phyloP scores from a whole-genome alignment of 768 basidiomycete genomes.

The Hygrophorus russula region DNA sequence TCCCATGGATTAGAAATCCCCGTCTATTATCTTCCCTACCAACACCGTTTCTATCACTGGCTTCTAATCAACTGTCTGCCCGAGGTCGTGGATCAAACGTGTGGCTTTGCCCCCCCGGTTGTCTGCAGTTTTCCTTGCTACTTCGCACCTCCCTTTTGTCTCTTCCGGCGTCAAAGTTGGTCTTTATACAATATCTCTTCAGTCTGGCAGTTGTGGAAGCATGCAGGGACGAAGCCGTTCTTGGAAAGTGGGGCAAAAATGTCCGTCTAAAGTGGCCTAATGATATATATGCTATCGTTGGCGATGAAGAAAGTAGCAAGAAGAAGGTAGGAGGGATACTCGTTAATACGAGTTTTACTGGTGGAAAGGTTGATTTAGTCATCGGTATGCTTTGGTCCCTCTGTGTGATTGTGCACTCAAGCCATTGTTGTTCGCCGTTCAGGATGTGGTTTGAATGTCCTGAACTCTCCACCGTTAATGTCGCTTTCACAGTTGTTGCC shows the following conservation, averaged over 20 bases:
- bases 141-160: conserved; percentile 43
- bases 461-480: conserved; percentile 71
- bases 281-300: conserved; percentile 73
- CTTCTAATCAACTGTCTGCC: conserved; percentile 79
- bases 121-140: conserved; percentile 74
- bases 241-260: conserved; percentile 39
- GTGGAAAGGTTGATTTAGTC: conserved; percentile 62
- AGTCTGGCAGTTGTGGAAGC: conserved; percentile 85
- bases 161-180: conserved; percentile 55
- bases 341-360: conserved; percentile 78
- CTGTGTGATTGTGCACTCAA: conserved; percentile 2
- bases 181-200: conserved; percentile 91
- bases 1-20: conserved; percentile 49
- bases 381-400: conserved; percentile 45
- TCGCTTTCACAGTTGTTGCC: conserved; percentile 66
- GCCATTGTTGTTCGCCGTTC: background rate
- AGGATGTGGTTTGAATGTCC: conserved; percentile 88
- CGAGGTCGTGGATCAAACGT: conserved; percentile 81
- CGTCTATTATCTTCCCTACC: conserved; percentile 57
- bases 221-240: conserved; percentile 48
- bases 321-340: conserved; percentile 89
- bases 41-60: conserved; percentile 70
- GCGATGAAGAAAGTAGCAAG: conserved; percentile 30
- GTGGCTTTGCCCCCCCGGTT: conserved; percentile 90
- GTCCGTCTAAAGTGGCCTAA: conserved; percentile 95